Conservation (phyloP, 352 stramenopile species). For the Globisporangium abappressorium region DNA sequence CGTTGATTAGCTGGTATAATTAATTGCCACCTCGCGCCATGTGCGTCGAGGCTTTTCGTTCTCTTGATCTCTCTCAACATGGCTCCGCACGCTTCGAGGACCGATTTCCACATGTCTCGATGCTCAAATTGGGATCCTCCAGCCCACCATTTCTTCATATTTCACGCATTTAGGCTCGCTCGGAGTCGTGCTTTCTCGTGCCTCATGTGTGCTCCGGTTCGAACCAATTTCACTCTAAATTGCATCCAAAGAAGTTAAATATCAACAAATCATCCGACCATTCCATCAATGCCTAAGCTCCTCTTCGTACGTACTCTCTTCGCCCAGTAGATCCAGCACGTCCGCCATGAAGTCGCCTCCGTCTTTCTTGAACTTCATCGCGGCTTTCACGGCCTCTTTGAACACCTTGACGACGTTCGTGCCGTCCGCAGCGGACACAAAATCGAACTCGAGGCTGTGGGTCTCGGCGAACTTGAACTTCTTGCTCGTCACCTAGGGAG, state of each 20-base stretch:
- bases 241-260: not conserved
- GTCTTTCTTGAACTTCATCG: slow-evolving; percentile 86
- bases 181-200: not conserved
- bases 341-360: slow-evolving; percentile 92
- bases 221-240: not conserved
- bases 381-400: slow-evolving; percentile 82
- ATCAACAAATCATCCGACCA: not conserved
- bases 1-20: not conserved
- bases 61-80: not conserved
- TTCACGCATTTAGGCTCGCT: not conserved
- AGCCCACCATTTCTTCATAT: not conserved
- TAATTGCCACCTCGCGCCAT: not conserved
- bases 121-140: not conserved
- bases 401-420: slow-evolving; percentile 97
- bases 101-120: not conserved
- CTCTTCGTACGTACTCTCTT: slow-evolving; percentile 30
- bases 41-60: not conserved
- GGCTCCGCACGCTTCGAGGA: too few species aligned
- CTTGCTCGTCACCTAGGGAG: slow-evolving; percentile 90
- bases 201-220: not conserved
- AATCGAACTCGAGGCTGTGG: slow-evolving; percentile 93
- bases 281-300: not conserved
- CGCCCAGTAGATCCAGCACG: slow-evolving; percentile 87
- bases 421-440: slow-evolving; percentile 93
- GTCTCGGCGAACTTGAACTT: slow-evolving; percentile 95